Evolutionary conservation across 1,284 basidiomycete species (phyloP), one percentile per base, ranked within the genome.

Genomic region (Golubevia pallescens): DNA sequence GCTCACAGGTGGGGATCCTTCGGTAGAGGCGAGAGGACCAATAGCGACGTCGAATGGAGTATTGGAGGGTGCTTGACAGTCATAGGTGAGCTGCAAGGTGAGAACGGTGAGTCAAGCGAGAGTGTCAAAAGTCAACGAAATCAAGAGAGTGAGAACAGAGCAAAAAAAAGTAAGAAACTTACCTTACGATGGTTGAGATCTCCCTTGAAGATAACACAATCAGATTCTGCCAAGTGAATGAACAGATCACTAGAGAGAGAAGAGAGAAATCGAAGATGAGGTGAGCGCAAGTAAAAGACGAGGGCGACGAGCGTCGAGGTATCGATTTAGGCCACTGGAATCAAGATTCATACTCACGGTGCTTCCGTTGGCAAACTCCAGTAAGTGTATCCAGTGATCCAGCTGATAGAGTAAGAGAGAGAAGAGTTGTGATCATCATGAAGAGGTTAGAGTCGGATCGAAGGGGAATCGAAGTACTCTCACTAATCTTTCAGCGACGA

Each of bases 141-240:
- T 14, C 16, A 53, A 16, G 19, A 16, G 51, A n/a, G n/a, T n/a
- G n/a, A n/a, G n/a, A n/a, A n/a, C n/a, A n/a, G n/a, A n/a, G n/a
- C n/a, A n/a, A 16, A 16, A 53, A n/a, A 16, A 53, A 53, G n/a
- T n/a, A n/a, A n/a, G n/a, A n/a, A n/a, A n/a, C n/a, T n/a, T n/a
- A n/a, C n/a, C 10, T 56, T 21, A 10, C 24, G 54, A 56, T 21
- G 54, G 10, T 21, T 28, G 24, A 56, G 21, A 21, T 21, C 54
- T 53, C 95, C 94, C 87, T 98, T 98, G 90, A 97, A 98, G 87
- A 93, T 90, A 81, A 97, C 95, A 55, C 97, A 90, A 84, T 98
- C 92, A 34, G 93, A 94, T 55, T 91, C 91, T 70, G 93, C 92
- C 58, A 98, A 90, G 86, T 97, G 91, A 63, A 97, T 89, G 90